phyloP scores from a whole-genome alignment of 345 rosid species.

The Syzygium aqueum region DNA sequence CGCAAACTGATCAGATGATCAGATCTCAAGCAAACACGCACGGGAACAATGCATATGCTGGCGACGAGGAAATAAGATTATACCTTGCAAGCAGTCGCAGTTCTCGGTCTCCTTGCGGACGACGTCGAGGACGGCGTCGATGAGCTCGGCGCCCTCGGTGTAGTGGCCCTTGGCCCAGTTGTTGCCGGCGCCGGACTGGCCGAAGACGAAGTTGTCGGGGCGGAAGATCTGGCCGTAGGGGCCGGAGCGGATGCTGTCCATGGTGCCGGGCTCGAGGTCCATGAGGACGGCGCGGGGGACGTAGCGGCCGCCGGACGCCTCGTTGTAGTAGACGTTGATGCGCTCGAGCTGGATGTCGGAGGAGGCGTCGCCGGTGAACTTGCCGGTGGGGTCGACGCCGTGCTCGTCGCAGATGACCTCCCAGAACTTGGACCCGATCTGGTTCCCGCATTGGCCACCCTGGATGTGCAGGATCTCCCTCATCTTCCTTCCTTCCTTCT shows the following conservation, averaged over 20 bases:
- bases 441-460: conserved; percentile 99
- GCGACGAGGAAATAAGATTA: background rate
- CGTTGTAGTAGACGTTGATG: conserved; percentile 90
- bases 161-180: conserved; percentile 92
- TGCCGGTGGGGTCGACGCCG: conserved; percentile 80
- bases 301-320: conserved; percentile 86
- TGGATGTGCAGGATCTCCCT: conserved; percentile 95
- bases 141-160: conserved; percentile 94
- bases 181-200: conserved; percentile 84
- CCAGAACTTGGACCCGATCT: conserved; percentile 98
- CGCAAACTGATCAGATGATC: background rate
- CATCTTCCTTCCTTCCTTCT: conserved; percentile 25
- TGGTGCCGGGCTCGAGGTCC: conserved; percentile 99
- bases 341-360: conserved; percentile 79
- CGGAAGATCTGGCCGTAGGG: conserved; percentile 80
- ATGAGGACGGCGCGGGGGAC: conserved; percentile 95
- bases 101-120: conserved; percentile 97
- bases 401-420: conserved; percentile 97
- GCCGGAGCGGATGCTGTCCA: conserved; percentile 96
- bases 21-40: background rate
- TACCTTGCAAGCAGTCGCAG: conserved; percentile 98
- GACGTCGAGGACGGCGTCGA: conserved; percentile 92
- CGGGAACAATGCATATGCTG: background rate
- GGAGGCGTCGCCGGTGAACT: conserved; percentile 43
- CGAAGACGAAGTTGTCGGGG: conserved; percentile 82